Percentiles rank a stretch among this genome's conserved stretches.
phyloP scores from a whole-genome alignment of 805 yeast species.

The Yamadazyma sp. region DNA sequence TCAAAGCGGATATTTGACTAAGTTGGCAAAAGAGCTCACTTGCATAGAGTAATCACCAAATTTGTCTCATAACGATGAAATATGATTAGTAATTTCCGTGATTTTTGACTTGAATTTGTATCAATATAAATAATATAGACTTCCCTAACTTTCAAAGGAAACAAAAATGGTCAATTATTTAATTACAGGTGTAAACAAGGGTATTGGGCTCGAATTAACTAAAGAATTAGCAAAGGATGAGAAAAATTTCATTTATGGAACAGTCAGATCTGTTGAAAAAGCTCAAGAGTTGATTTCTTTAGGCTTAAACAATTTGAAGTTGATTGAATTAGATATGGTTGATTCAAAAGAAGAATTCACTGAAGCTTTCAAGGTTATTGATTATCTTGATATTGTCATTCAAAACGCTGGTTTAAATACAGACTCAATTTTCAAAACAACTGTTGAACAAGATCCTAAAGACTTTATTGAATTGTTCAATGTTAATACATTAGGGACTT shows the following conservation, averaged over 20 bases:
- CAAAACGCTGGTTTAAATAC: constrained; percentile 28
- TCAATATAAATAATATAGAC: too few relatives aligned
- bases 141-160: too few relatives aligned
- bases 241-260: constrained; percentile 36
- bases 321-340: constrained; percentile 7
- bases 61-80: too few relatives aligned
- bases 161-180: constrained; percentile 13
- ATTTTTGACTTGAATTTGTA: too few relatives aligned
- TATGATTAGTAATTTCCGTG: too few relatives aligned
- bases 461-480: constrained; percentile 1
- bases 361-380: constrained; percentile 7
- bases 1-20: too few relatives aligned
- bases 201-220: constrained; percentile 34
- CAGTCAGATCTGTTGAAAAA: constrained; percentile 30
- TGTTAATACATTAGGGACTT: constrained; percentile 11
- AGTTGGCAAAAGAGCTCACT: too few relatives aligned
- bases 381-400: constrained; percentile 28
- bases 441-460: constrained; percentile 1
- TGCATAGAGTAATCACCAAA: too few relatives aligned
- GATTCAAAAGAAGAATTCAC: constrained; percentile 4
- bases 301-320: constrained; percentile 6
- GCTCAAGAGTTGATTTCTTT: constrained; percentile 8
- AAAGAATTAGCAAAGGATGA: constrained; percentile 18
- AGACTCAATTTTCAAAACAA: not conserved
- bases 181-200: constrained; percentile 38